Evolutionary conservation across 352 stramenopile species (phyloP), one percentile per base, ranked within the genome.

Genomic region (Pelagophyceae sp.): DNA sequence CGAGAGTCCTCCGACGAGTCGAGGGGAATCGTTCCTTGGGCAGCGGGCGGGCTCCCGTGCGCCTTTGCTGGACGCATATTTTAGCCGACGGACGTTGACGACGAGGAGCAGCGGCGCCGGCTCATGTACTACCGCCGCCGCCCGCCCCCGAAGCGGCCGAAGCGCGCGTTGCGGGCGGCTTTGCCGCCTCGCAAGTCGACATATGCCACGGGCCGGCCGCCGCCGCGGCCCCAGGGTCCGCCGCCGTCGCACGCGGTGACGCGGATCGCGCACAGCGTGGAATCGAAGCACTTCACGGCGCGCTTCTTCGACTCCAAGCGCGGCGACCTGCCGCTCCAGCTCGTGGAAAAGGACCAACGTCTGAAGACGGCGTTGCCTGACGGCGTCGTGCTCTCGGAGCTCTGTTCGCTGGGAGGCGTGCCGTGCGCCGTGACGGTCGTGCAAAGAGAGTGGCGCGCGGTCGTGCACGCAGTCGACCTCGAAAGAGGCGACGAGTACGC

Each of bases 401-500:
- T 74, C 20, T 58, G 67, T 17, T 20, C 6, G 6, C 1, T 74
- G 11, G 67, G 67, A 11, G 67, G 67, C 35, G 33, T 50, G 11
- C 67, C 67, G 23, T 74, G 67, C 67, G 67, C 35, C 67, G 38
- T 74, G 17, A 74, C 67, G 2, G 67, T 74, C 38, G 38, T 74
- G 15, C 67, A 74, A 37, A 11, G 38, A 11, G 67, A 74, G 67
- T 74, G 67, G 67, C 67, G 67, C 20, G 67, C 37, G 1, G 38
- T 74, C 35, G 37, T 74, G 25, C 67, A 74, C n/a, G 67, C 67
- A 33, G 67, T 74, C 38, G 67, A 74, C 29, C 38, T 74, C 27
- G 67, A 74, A 27, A 33, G 67, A 11, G 67, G 67, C 67, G 67
- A 74, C 67, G 67, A 74, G 67, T 74, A 74, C 67, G 51, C 67